These are phyloP conservation scores for Aspergillus spinulosporus DNA, from an alignment of 2,329 filamentous ascomycete genomes.

Conservation along the genomic window DNA sequence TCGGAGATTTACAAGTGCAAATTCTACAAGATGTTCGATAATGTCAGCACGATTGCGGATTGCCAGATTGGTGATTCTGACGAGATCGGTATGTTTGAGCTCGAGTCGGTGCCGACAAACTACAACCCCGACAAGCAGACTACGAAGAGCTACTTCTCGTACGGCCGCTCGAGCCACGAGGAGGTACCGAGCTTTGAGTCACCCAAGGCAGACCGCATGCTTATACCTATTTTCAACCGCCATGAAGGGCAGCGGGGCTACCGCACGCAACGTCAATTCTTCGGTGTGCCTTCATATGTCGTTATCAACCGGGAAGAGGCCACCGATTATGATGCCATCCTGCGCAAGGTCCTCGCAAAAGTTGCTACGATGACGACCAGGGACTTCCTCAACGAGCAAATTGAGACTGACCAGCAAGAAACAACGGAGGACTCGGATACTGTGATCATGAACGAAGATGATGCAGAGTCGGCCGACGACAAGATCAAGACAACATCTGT, in stretches of 20 bases:
- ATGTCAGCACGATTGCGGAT: constrained; percentile 68
- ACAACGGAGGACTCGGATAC: constrained; percentile 65
- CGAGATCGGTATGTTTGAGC: constrained; percentile 71
- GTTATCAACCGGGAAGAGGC: constrained; percentile 73
- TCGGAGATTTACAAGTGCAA: constrained; percentile 79
- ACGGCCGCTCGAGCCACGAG: constrained; percentile 36
- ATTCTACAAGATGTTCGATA: constrained; percentile 84
- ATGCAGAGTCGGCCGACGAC: constrained; percentile 65
- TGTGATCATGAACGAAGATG: constrained; percentile 62
- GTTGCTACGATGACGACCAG: constrained; percentile 75
- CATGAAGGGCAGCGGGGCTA: constrained; percentile 29
- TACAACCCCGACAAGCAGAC: constrained; percentile 60
- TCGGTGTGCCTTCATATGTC: constrained; percentile 61
- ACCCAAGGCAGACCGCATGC: constrained; percentile 47
- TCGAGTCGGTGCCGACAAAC: constrained; percentile 78
- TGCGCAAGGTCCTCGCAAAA: constrained; percentile 76
- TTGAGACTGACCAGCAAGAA: constrained; percentile 52
- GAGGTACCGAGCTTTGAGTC: constrained; percentile 43
- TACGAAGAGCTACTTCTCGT: constrained; percentile 36
- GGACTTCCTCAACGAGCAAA: constrained; percentile 58
- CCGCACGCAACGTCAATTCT: constrained; percentile 34
- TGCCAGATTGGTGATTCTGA: constrained; percentile 63
- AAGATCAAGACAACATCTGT: constrained; percentile 76
- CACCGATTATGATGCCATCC: constrained; percentile 67
- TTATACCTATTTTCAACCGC: constrained; percentile 53